These are phyloP conservation scores for Heritiera fomes DNA, from an alignment of 345 rosid species.

Conservation along the genomic window DNA sequence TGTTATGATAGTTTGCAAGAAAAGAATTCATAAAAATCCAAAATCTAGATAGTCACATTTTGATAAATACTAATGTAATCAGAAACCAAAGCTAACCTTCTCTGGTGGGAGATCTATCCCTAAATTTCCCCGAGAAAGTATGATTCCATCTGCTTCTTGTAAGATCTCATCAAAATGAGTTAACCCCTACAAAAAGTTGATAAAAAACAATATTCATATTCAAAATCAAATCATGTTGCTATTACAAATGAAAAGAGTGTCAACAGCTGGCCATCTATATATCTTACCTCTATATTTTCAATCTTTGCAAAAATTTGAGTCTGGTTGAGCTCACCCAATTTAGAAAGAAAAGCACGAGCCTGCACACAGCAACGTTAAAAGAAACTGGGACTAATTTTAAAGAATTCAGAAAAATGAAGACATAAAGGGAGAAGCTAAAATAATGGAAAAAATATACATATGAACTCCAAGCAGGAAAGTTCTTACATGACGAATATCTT, in stretches of 20 bases:
- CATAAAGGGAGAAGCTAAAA: not conserved
- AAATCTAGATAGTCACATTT: not conserved
- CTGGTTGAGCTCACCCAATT: slow-evolving; percentile 52
- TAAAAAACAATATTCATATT: slow-evolving; percentile 1
- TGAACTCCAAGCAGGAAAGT: slow-evolving; percentile 10
- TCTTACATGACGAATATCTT: slow-evolving; percentile 66
- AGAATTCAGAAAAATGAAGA: not conserved
- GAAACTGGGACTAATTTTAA: not conserved
- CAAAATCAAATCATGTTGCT: slow-evolving; percentile 16
- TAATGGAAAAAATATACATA: not conserved
- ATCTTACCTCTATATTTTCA: slow-evolving; percentile 64
- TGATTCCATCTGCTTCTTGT: slow-evolving; percentile 69
- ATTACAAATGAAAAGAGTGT: not conserved
- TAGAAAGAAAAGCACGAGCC: slow-evolving; percentile 62
- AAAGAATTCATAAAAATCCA: not conserved
- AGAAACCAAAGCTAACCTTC: slow-evolving; percentile 43
- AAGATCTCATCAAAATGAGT: slow-evolving; percentile 72
- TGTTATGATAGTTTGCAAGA: not conserved
- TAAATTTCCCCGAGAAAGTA: slow-evolving; percentile 69
- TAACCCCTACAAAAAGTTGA: slow-evolving; percentile 44
- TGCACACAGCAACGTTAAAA: slow-evolving; percentile 33
- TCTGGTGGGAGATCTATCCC: slow-evolving; percentile 79
- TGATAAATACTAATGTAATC: not conserved
- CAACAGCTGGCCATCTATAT: not conserved
- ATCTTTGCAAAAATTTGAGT: slow-evolving; percentile 72